phyloP scores from a whole-genome alignment of 148 eudicot species.

The Vaccinium darrowii region DNA sequence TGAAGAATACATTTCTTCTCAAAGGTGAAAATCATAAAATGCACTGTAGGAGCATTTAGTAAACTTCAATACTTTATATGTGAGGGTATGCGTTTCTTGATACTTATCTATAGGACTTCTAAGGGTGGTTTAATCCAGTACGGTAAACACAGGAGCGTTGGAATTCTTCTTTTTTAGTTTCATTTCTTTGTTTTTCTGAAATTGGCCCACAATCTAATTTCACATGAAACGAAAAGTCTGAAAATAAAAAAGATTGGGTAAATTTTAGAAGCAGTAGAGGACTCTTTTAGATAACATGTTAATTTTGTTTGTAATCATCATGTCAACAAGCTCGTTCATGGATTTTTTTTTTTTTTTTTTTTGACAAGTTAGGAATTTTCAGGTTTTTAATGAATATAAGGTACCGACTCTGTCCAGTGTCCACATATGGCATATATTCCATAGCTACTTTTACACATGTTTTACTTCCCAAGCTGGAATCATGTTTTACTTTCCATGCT shows the following conservation, averaged over 20 bases:
- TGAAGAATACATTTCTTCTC: conserved; percentile 36
- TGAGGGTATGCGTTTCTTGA: background rate
- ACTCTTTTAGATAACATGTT: background rate
- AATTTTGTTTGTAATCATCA: background rate
- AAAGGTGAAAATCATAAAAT: conserved; percentile 34
- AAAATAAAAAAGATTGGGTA: background rate
- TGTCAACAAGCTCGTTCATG: background rate
- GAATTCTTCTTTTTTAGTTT: background rate
- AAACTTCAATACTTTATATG: background rate
- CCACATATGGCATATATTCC: background rate
- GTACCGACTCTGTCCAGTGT: background rate
- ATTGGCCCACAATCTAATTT: background rate
- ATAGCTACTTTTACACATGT: background rate
- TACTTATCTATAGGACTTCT: background rate
- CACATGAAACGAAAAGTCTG: background rate
- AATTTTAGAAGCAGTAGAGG: background rate
- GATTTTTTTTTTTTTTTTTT: background rate
- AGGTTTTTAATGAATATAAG: background rate
- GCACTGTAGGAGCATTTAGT: background rate
- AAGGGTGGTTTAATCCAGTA: background rate
- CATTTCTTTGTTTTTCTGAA: background rate
- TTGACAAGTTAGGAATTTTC: background rate
- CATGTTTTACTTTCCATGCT: no score
- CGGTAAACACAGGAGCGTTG: background rate
- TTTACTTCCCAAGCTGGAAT: background rate